These are phyloP conservation scores for Prototheca wickerhamii DNA, from an alignment of 163 green algal genomes.

Conservation along the genomic window DNA sequence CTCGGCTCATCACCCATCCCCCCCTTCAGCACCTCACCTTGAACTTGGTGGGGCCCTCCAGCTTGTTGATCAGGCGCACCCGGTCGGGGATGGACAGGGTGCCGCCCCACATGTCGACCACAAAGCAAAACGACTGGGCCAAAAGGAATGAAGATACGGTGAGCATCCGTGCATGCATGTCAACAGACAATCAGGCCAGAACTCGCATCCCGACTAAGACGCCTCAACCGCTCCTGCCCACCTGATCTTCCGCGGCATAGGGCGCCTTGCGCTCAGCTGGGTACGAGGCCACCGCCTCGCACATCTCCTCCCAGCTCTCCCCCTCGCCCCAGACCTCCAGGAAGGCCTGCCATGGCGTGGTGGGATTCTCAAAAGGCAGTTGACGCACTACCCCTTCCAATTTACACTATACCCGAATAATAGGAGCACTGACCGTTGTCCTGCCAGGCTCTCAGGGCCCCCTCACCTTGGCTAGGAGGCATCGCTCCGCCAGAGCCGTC, in stretches of 20 bases:
- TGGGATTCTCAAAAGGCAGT: no score
- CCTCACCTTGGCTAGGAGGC: constrained; percentile 43
- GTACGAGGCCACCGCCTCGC: constrained; percentile 31
- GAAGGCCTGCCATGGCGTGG: constrained; percentile 56
- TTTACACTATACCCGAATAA: no score
- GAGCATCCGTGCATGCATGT: neutral
- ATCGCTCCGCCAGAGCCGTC: constrained; percentile 10
- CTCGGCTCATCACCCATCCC: no score
- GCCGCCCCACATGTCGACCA: constrained; percentile 47
- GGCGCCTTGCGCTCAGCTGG: constrained; percentile 23
- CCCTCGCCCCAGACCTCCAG: constrained; percentile 79
- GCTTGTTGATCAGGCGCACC: constrained; percentile 37
- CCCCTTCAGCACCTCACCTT: no score
- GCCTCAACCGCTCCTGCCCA: no score
- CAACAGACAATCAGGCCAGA: neutral
- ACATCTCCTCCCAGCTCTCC: constrained; percentile 50
- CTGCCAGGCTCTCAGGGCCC: neutral
- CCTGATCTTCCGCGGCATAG: constrained; percentile 19
- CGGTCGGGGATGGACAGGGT: constrained; percentile 39
- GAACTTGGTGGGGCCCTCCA: constrained; percentile 7
- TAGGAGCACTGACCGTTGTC: neutral
- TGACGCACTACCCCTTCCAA: no score
- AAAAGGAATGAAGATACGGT: neutral
- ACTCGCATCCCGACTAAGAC: neutral
- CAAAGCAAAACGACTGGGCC: constrained; percentile 40